A percentile compares a stretch with the other conserved stretches of the same genome.
Evolutionary conservation across 441 rosid genomes (phyloP).

Genomic region (Theobroma grandiflorum): DNA sequence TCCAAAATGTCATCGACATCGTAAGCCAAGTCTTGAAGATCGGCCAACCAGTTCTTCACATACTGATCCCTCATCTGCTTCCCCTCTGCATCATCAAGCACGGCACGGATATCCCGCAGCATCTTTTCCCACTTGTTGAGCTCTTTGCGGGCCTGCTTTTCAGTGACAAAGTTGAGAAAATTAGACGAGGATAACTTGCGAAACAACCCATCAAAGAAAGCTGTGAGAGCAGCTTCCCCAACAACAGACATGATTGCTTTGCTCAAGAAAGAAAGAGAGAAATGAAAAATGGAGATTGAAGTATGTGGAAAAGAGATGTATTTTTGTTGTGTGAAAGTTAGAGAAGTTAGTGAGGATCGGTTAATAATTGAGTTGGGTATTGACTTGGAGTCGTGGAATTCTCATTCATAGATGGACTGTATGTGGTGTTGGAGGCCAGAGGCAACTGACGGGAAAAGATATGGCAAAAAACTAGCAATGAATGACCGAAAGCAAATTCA

Average conservation of each 20-base stretch:
- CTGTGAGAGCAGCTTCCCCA: neutral
- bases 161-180: neutral
- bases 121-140: slow-evolving; percentile 8
- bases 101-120: slow-evolving; percentile 10
- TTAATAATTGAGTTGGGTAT: too few relatives aligned
- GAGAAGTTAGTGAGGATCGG: too few relatives aligned
- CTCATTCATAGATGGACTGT: too few relatives aligned
- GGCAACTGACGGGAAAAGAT: too few relatives aligned
- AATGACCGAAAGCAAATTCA: too few relatives aligned
- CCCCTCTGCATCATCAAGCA: slow-evolving; percentile 15
- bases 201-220: neutral
- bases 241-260: neutral
- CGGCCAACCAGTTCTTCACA: slow-evolving; percentile 4
- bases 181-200: neutral
- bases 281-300: neutral
- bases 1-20: slow-evolving; percentile 26
- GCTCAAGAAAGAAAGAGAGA: neutral
- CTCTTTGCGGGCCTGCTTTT: neutral
- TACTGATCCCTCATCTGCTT: neutral
- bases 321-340: too few relatives aligned
- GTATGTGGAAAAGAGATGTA: neutral
- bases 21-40: slow-evolving; percentile 23
- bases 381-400: too few relatives aligned
- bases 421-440: too few relatives aligned
- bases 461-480: too few relatives aligned